Percentiles rank a stretch among this genome's conserved stretches.
phyloP scores from a whole-genome alignment of 1,284 basidiomycete species.

The Quambalaria eucalypti region DNA sequence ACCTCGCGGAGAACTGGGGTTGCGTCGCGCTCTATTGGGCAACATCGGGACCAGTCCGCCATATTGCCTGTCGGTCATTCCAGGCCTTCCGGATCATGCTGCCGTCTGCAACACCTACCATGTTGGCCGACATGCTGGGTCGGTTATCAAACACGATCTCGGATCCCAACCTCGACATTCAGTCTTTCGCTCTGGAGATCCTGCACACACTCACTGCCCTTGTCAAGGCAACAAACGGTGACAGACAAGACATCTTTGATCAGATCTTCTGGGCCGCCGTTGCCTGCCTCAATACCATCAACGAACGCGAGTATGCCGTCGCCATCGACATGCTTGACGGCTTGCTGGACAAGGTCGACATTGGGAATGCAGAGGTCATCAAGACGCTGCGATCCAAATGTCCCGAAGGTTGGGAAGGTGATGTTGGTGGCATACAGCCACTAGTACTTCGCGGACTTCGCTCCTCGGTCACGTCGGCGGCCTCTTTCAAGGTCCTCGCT shows the following conservation, averaged over 20 bases:
- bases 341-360: conserved; percentile 64
- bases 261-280: conserved; percentile 80
- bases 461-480: conserved; percentile 62
- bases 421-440: conserved; percentile 61
- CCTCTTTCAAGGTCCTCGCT: conserved; percentile 64
- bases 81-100: conserved; percentile 81
- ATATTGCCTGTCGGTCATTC: conserved; percentile 76
- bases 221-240: conserved; percentile 56
- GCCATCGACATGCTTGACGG: conserved; percentile 62
- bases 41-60: conserved; percentile 74
- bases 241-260: conserved; percentile 58
- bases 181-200: conserved; percentile 74
- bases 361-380: conserved; percentile 60
- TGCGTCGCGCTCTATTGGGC: conserved; percentile 74
- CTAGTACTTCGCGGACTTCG: conserved; percentile 71
- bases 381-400: conserved; percentile 61
- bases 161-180: conserved; percentile 61
- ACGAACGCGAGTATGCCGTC: conserved; percentile 70
- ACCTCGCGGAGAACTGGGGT: conserved; percentile 67
- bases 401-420: conserved; percentile 65
- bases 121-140: conserved; percentile 71
- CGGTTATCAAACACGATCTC: conserved; percentile 77
- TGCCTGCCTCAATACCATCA: conserved; percentile 72
- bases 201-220: conserved; percentile 67
- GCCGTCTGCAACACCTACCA: conserved; percentile 62